Base-by-base conservation (phyloP, 768 basidiomycete species). In the Hericium alpestre region DNA sequence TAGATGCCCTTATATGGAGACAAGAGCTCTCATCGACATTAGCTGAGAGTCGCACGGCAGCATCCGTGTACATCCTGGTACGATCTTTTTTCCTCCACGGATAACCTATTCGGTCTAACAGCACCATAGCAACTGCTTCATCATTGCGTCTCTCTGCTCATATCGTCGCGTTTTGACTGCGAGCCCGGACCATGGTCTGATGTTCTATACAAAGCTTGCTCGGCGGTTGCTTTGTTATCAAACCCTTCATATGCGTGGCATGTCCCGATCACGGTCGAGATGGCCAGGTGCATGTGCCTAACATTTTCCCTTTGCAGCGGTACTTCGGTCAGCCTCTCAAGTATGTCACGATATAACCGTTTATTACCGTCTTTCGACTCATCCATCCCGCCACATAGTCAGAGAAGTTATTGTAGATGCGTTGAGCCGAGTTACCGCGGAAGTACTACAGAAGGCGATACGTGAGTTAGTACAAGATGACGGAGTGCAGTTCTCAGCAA, bases 1-100 rank as follows among this genome's bases (percentile, higher is more conserved):
- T 55, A 7, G 53, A 61, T 38, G 48, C 56, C 58, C 20, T 32
- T 6, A 56, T 53, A 43, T 66, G 63, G 64, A 60, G 59, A 15
- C 56, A 41, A 4, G 51, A 49, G 9, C 57, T 65, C 15, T 51
- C 63, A 25, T 16, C 7, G n/a, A 59, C 61, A 16, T 50, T 57
- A 2, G 51, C 56, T 7, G 51, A 61, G 9, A 53, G 58, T 16
- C 20, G 40, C n/a, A 27, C n/a, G 1, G 58, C 61, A 13, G 47
- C 50, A 22, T 52, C 56, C 13, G 56, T 61, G 20, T 56, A 56
- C n/a, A 53, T 63, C 10, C 59, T 58, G 50, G 59, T 65, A 38
- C 40, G 47, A 15, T 51, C 46, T 23, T 3, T 23, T 22, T 9
- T 56, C n/a, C 20, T 13, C 27, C n/a, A 7, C 32, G 9, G 9